A percentile compares a stretch with the other conserved stretches of the same genome.
These are phyloP conservation scores for Leptodermis oblonga DNA, from an alignment of 257 asterid species.

Conservation along the genomic window DNA sequence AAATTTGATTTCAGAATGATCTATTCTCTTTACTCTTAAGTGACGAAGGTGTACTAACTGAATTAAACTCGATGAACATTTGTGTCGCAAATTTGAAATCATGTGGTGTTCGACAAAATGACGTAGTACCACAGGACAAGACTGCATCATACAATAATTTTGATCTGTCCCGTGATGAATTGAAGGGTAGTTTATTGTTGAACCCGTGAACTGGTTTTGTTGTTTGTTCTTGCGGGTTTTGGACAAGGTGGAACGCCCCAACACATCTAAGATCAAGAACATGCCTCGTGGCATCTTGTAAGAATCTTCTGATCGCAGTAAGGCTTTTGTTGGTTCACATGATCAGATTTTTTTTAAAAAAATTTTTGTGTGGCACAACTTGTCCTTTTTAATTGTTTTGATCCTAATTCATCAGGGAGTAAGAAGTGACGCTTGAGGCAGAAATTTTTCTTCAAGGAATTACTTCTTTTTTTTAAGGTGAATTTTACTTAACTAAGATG, in stretches of 20 bases:
- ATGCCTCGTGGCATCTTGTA: conserved; percentile 7
- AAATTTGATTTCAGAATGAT: no score
- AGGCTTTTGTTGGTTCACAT: background rate
- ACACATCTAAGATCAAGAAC: conserved; percentile 12
- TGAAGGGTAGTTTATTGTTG: background rate
- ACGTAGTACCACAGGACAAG: background rate
- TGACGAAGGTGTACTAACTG: no score
- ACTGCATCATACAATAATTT: conserved; percentile 18
- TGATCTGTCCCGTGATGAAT: conserved; percentile 23
- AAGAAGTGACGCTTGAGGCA: background rate
- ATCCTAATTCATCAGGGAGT: background rate
- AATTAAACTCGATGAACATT: no score
- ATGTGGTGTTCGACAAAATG: background rate
- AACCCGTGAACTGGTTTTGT: conserved; percentile 44
- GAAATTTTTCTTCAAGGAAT: background rate
- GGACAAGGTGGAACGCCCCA: conserved; percentile 9
- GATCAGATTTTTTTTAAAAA: no score
- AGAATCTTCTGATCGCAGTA: background rate
- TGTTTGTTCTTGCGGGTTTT: conserved; percentile 8
- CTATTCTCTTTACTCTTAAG: no score
- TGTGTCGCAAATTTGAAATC: no score
- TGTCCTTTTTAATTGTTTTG: no score
- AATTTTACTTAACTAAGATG: no score
- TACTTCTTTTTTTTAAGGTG: background rate
- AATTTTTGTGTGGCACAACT: background rate